Conservation (phyloP, 179 eudicot genomes). For the Heliamphora pulchella region DNA sequence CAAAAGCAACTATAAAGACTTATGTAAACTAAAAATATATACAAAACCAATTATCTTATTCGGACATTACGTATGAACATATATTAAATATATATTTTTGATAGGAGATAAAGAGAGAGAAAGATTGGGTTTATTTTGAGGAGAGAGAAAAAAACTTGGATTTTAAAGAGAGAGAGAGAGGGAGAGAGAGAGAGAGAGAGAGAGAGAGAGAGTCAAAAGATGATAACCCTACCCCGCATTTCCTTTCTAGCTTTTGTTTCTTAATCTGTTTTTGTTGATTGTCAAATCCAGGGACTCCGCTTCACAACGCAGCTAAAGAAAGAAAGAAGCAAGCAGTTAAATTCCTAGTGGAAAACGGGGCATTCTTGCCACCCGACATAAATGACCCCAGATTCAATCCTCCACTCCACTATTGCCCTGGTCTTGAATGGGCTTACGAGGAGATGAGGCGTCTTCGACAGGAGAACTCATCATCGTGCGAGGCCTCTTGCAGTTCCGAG, state of each 20-base stretch:
- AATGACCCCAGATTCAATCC: constrained; percentile 85
- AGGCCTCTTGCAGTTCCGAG: constrained; percentile 58
- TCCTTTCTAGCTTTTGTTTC: background rate
- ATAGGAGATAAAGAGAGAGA: too few relatives aligned
- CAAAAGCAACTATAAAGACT: too few relatives aligned
- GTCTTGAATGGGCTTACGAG: constrained; percentile 98
- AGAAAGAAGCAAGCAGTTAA: constrained; percentile 70
- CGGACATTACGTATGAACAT: too few relatives aligned
- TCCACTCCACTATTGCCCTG: constrained; percentile 85
- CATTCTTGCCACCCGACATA: constrained; percentile 84
- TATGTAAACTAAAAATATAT: too few relatives aligned
- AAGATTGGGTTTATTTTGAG: too few relatives aligned
- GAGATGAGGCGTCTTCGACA: constrained; percentile 63
- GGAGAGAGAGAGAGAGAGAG: background rate
- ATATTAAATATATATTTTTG: too few relatives aligned
- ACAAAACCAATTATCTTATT: too few relatives aligned
- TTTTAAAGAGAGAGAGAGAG: too few relatives aligned
- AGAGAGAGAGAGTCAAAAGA: background rate
- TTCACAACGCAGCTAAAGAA: constrained; percentile 88
- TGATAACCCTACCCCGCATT: too few relatives aligned
- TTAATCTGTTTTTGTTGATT: background rate
- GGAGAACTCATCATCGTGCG: constrained; percentile 48
- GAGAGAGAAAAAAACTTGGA: too few relatives aligned
- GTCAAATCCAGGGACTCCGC: constrained; percentile 77
- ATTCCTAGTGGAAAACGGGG: constrained; percentile 82